Evolutionary conservation across 306 rosid genomes (phyloP).

Genomic region (Dicorynia guianensis): DNA sequence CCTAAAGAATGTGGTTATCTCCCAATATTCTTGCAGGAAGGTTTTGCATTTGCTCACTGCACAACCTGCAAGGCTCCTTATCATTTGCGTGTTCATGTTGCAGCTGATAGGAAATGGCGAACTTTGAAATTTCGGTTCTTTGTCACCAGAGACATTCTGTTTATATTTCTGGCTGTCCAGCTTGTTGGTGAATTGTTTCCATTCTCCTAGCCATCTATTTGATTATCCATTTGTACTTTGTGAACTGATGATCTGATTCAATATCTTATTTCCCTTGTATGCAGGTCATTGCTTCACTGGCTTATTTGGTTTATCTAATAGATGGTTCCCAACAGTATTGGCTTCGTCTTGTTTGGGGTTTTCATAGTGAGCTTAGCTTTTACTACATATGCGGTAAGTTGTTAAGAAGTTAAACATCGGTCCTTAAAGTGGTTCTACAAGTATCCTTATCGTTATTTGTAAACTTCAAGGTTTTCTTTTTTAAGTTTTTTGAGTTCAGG

Average conservation of each 20-base stretch:
- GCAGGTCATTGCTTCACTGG: constrained; percentile 76
- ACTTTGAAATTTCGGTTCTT: constrained; percentile 82
- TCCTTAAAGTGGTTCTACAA: constrained; percentile 13
- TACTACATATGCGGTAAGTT: constrained; percentile 74
- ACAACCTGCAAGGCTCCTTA: constrained; percentile 88
- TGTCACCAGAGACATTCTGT: constrained; percentile 80
- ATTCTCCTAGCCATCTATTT: constrained; percentile 18
- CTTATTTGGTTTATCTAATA: constrained; percentile 64
- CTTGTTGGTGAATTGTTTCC: constrained; percentile 61
- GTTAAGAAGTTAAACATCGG: constrained; percentile 14
- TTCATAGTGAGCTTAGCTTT: constrained; percentile 66
- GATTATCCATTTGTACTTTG: not conserved
- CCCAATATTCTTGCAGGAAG: constrained; percentile 66
- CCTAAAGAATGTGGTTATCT: constrained; percentile 25
- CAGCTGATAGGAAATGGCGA: constrained; percentile 84
- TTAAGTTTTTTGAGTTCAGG: too few species aligned
- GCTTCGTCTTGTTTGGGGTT: constrained; percentile 76
- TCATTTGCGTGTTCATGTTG: constrained; percentile 73
- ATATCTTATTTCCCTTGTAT: constrained; percentile 31
- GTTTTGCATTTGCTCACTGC: constrained; percentile 92
- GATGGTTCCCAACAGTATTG: constrained; percentile 69
- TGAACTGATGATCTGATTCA: constrained; percentile 22
- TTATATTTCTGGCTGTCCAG: constrained; percentile 75
- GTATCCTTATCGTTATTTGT: not conserved
- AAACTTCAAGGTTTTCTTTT: not conserved